These are phyloP conservation scores for Chlamydomonas incerta DNA, from an alignment of 139 green algal genomes.

Conservation along the genomic window DNA sequence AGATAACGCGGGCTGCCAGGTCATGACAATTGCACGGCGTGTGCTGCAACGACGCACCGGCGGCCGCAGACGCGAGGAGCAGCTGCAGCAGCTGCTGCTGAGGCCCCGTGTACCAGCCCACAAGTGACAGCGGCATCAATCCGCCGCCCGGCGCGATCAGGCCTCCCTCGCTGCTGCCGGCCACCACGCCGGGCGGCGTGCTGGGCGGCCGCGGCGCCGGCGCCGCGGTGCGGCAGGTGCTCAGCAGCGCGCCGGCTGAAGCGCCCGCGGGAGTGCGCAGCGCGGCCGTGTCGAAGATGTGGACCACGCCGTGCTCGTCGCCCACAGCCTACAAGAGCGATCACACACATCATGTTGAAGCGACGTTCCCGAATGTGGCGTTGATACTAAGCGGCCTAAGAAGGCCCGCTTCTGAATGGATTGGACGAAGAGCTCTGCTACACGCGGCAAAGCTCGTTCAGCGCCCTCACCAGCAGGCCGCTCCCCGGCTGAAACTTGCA, in stretches of 20 bases:
- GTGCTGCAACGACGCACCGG: not conserved
- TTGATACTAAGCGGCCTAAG: too few species aligned
- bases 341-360: too few species aligned
- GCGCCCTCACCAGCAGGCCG: conserved; percentile 6
- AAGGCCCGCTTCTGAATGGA: too few species aligned
- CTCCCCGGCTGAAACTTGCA: conserved; percentile 11
- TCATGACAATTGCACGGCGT: too few species aligned
- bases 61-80: not conserved
- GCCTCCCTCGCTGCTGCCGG: too few species aligned
- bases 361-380: too few species aligned
- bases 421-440: too few species aligned
- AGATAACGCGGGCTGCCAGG: too few species aligned
- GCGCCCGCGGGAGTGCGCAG: not conserved
- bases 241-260: not conserved
- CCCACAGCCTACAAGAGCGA: conserved; percentile 15
- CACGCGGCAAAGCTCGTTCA: too few species aligned
- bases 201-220: not conserved
- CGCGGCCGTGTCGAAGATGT: conserved; percentile 24
- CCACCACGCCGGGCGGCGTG: too few species aligned
- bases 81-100: conserved; percentile 12
- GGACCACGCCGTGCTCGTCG: conserved; percentile 8
- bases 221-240: not conserved
- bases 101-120: conserved; percentile 1
- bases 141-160: not conserved
- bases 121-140: not conserved